Evolutionary conservation across 805 yeast species (phyloP).

Genomic region (Spathaspora girioi): DNA sequence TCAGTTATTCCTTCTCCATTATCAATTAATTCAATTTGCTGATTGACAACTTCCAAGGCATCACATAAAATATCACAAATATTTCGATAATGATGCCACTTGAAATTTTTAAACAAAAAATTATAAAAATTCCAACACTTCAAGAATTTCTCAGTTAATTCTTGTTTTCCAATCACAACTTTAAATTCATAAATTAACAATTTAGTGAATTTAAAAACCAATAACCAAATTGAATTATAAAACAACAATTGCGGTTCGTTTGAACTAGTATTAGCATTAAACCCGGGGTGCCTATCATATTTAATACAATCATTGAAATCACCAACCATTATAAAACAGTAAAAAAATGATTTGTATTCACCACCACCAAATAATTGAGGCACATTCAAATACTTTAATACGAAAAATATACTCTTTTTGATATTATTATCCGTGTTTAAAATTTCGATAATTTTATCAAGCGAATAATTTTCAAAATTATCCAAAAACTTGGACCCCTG

Average conservation of each 20-base stretch:
- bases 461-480: conserved; percentile 1
- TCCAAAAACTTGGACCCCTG: conserved; percentile 1
- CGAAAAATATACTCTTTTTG: neutral
- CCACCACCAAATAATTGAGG: neutral
- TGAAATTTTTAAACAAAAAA: conserved; percentile 17
- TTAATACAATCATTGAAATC: conserved; percentile 15
- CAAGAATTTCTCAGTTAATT: neutral
- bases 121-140: conserved; percentile 12
- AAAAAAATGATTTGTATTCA: conserved; percentile 12
- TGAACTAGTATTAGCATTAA: conserved; percentile 15
- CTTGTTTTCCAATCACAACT: conserved; percentile 4
- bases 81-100: conserved; percentile 15
- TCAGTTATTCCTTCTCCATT: neutral
- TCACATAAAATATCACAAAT: conserved; percentile 11
- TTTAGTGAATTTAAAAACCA: conserved; percentile 13
- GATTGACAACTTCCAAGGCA: conserved; percentile 12
- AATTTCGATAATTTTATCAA: neutral
- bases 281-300: conserved; percentile 16
- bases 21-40: conserved; percentile 8
- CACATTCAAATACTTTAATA: conserved; percentile 1
- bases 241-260: conserved; percentile 5
- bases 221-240: conserved; percentile 17
- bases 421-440: neutral
- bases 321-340: conserved; percentile 16
- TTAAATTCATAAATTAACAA: conserved; percentile 12